Percentiles rank a stretch among this genome's conserved stretches.
Evolutionary conservation across 352 stramenopile species (phyloP).

Genomic region (Pythium dissimile): DNA sequence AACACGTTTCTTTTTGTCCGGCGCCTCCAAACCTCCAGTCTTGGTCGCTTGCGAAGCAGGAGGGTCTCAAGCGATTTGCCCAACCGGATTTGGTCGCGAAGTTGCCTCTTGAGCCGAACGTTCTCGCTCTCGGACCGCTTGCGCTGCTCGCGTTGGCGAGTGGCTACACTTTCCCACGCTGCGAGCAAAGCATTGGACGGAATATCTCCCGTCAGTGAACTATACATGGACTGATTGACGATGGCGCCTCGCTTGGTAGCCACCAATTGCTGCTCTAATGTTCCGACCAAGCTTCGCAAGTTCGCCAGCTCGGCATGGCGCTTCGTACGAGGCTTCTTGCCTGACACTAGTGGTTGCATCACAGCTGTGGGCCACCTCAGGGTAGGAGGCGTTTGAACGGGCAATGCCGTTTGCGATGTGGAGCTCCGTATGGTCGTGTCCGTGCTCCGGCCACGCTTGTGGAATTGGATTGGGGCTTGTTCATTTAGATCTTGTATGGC

Average conservation of each 20-base stretch:
- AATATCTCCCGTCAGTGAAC: no score
- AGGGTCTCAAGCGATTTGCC: slow-evolving; percentile 7
- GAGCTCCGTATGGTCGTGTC: no score
- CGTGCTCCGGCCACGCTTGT: no score
- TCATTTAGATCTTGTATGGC: no score
- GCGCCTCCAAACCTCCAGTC: background rate
- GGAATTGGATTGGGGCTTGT: no score
- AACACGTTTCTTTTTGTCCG: no score
- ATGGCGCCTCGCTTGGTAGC: background rate
- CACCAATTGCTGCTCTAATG: background rate
- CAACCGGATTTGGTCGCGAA: slow-evolving; percentile 14
- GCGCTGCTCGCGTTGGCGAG: slow-evolving; percentile 13
- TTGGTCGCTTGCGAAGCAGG: slow-evolving; percentile 4
- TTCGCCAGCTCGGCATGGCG: slow-evolving; percentile 11
- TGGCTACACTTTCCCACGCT: slow-evolving; percentile 7
- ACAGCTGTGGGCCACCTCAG: background rate
- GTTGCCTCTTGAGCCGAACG: background rate
- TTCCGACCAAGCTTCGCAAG: background rate
- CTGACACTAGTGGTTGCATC: background rate
- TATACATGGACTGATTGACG: background rate
- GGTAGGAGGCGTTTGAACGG: background rate
- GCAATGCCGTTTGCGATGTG: no score
- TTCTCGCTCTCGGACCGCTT: slow-evolving; percentile 12
- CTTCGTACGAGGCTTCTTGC: background rate
- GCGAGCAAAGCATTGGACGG: background rate